phyloP scores from a whole-genome alignment of 2,329 filamentous ascomycete species.

The Scedosporium aurantiacum region DNA sequence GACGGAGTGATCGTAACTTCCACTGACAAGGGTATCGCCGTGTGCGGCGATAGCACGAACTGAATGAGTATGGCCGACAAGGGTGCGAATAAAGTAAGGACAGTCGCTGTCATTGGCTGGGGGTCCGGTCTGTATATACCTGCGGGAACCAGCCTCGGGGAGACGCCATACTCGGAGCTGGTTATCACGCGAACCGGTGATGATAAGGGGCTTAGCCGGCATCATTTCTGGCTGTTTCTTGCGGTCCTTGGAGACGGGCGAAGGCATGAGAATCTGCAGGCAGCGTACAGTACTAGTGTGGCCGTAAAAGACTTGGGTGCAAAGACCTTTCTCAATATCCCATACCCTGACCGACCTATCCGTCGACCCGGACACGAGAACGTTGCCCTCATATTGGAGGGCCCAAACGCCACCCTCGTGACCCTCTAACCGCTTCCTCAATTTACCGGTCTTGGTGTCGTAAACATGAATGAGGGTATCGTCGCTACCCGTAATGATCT shows the following conservation, averaged over 20 bases:
- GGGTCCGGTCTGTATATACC: slow-evolving; percentile 69
- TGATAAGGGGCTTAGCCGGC: slow-evolving; percentile 90
- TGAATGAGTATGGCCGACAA: slow-evolving; percentile 82
- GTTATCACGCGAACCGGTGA: slow-evolving; percentile 91
- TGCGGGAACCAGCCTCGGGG: slow-evolving; percentile 65
- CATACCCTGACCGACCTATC: slow-evolving; percentile 98
- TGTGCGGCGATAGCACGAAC: slow-evolving; percentile 93
- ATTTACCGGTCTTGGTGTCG: slow-evolving; percentile 84
- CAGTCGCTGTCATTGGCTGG: slow-evolving; percentile 69
- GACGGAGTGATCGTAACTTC: slow-evolving; percentile 91
- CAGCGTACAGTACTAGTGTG: slow-evolving; percentile 97
- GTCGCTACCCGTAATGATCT: slow-evolving; percentile 94
- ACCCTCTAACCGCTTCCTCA: slow-evolving; percentile 74
- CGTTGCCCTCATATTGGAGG: slow-evolving; percentile 90
- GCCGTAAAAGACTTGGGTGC: slow-evolving; percentile 92
- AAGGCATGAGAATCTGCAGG: slow-evolving; percentile 84
- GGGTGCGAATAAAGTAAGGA: slow-evolving; percentile 83
- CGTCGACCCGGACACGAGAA: slow-evolving; percentile 88
- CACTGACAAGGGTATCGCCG: slow-evolving; percentile 90
- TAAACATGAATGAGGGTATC: slow-evolving; percentile 98
- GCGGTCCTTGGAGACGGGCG: slow-evolving; percentile 58
- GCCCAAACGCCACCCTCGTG: slow-evolving; percentile 98
- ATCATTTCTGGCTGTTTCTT: slow-evolving; percentile 74
- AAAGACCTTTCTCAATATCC: slow-evolving; percentile 89
- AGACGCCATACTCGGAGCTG: slow-evolving; percentile 91